phyloP scores from a whole-genome alignment of 352 stramenopile genomes.

The Phytopythium aichiense region DNA sequence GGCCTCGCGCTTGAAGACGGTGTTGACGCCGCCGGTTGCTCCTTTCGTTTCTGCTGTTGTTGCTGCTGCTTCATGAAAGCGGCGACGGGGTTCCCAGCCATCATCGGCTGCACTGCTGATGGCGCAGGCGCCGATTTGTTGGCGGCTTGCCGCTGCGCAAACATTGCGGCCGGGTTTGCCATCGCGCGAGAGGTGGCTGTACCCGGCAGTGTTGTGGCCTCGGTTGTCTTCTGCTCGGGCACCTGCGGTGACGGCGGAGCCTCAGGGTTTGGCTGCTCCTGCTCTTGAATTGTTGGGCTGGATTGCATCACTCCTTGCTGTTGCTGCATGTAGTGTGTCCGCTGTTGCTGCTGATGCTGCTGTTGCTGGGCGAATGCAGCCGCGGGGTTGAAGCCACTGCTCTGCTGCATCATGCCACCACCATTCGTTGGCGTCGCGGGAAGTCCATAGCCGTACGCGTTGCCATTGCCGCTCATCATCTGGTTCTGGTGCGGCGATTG shows the following conservation, averaged over 20 bases:
- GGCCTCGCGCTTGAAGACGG: background rate
- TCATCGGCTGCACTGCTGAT: slow-evolving; percentile 7
- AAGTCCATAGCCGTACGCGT: slow-evolving; percentile 29
- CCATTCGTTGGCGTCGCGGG: slow-evolving; percentile 13
- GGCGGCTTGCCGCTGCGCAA: slow-evolving; percentile 36
- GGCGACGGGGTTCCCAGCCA: slow-evolving; percentile 35
- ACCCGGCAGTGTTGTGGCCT: slow-evolving; percentile 7
- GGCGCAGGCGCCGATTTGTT: slow-evolving; percentile 17
- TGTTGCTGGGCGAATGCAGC: slow-evolving; percentile 39
- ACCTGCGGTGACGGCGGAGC: slow-evolving; percentile 15
- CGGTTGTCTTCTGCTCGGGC: slow-evolving; percentile 15
- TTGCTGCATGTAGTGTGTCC: background rate
- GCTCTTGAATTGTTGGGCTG: slow-evolving; percentile 11
- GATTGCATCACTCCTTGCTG: background rate
- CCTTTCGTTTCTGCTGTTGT: slow-evolving; percentile 23
- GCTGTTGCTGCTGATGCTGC: slow-evolving; percentile 11
- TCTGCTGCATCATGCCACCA: slow-evolving; percentile 15
- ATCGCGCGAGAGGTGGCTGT: slow-evolving; percentile 10
- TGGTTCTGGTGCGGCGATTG: slow-evolving; percentile 23
- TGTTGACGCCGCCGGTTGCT: slow-evolving; percentile 8
- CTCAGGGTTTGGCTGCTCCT: slow-evolving; percentile 24
- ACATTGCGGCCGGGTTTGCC: slow-evolving; percentile 57
- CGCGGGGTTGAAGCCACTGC: slow-evolving; percentile 24
- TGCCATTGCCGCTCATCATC: slow-evolving; percentile 17
- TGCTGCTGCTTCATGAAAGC: slow-evolving; percentile 58